Conservation (phyloP, 1,284 basidiomycete species). For the Gymnopus androsaceus region DNA sequence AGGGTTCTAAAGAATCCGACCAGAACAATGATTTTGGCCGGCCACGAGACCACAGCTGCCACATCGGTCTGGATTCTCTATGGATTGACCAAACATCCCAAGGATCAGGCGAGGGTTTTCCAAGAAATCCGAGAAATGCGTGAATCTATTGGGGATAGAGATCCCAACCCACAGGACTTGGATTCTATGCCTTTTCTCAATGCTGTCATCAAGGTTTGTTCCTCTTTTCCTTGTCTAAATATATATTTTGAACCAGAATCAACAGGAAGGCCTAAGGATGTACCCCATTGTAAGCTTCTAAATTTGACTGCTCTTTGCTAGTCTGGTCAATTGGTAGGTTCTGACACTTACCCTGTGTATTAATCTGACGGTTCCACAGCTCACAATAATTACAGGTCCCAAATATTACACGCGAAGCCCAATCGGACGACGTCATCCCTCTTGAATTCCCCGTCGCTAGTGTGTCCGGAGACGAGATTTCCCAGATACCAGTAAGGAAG, state of each 20-base stretch:
- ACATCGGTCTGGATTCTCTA: constrained; percentile 26
- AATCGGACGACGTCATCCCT: constrained; percentile 24
- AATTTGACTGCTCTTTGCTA: neutral
- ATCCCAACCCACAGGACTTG: constrained; percentile 28
- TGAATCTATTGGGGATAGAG: constrained; percentile 14
- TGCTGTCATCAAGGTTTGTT: constrained; percentile 25
- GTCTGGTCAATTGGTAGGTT: too few species aligned
- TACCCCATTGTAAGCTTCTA: constrained; percentile 21
- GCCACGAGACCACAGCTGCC: constrained; percentile 23
- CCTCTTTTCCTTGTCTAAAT: too few species aligned
- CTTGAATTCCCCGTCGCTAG: constrained; percentile 16
- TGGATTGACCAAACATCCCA: constrained; percentile 25
- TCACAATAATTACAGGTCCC: constrained; percentile 1
- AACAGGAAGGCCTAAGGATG: constrained; percentile 23
- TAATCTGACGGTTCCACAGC: too few species aligned
- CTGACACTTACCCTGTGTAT: too few species aligned
- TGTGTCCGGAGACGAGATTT: constrained; percentile 16
- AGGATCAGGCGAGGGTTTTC: constrained; percentile 25
- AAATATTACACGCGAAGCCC: constrained; percentile 15
- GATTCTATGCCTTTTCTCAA: constrained; percentile 28
- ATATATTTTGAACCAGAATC: neutral
- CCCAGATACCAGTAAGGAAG: constrained; percentile 20
- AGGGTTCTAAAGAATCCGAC: too few species aligned
- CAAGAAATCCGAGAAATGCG: constrained; percentile 27
- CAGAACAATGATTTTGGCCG: too few species aligned